These are phyloP conservation scores for Haematococcus sp. DNA, from an alignment of 139 green algal genomes.

Conservation along the genomic window DNA sequence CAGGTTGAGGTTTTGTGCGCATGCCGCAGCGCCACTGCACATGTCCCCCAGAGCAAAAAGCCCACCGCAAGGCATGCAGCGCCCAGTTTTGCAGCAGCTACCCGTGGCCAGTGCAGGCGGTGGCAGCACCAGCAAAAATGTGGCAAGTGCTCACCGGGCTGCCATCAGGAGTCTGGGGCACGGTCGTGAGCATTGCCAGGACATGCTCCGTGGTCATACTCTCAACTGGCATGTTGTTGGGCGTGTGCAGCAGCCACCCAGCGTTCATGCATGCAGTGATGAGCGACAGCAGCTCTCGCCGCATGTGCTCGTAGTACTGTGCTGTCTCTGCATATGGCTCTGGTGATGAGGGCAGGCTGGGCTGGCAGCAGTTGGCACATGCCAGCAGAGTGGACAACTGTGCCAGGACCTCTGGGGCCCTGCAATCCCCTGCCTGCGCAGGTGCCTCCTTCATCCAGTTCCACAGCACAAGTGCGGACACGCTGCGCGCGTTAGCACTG, in stretches of 20 bases:
- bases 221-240: conserved; percentile 29
- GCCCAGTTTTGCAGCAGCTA: too few species aligned
- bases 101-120: too few species aligned
- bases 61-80: too few species aligned
- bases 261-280: conserved; percentile 32
- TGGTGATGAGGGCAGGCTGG: not conserved
- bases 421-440: not conserved
- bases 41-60: too few species aligned
- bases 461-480: conserved; percentile 29
- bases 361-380: too few species aligned
- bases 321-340: conserved; percentile 8
- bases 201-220: conserved; percentile 23
- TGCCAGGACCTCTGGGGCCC: not conserved
- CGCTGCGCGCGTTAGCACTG: conserved; percentile 28
- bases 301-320: conserved; percentile 51
- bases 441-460: conserved; percentile 39
- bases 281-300: conserved; percentile 53
- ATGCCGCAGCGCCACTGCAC: too few species aligned
- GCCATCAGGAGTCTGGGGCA: conserved; percentile 8
- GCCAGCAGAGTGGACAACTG: too few species aligned
- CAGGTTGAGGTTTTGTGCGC: too few species aligned
- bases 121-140: too few species aligned
- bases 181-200: conserved; percentile 21
- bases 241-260: conserved; percentile 32
- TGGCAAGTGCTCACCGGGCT: not conserved